These are phyloP conservation scores for Starmera dryadoides DNA, from an alignment of 805 yeast genomes.

Conservation along the genomic window DNA sequence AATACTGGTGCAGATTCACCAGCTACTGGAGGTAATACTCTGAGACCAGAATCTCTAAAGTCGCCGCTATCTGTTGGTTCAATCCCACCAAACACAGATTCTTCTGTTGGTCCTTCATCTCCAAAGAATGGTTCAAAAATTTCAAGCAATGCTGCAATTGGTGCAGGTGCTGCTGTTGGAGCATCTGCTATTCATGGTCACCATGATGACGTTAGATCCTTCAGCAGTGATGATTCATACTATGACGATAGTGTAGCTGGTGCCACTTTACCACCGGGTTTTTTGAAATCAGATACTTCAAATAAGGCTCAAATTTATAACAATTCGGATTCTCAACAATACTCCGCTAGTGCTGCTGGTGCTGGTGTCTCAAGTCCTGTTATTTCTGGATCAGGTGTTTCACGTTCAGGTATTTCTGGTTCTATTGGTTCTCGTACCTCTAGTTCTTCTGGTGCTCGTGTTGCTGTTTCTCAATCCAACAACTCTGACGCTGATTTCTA, in stretches of 20 bases:
- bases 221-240: background rate
- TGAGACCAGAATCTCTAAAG: too few relatives aligned
- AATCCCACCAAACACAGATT: too few relatives aligned
- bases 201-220: background rate
- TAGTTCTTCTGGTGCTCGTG: background rate
- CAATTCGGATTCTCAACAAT: background rate
- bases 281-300: constrained; percentile 1
- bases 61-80: too few relatives aligned
- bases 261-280: constrained; percentile 20
- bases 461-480: background rate
- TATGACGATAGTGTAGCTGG: constrained; percentile 10
- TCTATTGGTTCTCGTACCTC: background rate
- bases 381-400: background rate
- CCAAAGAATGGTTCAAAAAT: too few relatives aligned
- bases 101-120: too few relatives aligned
- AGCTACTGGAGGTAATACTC: too few relatives aligned
- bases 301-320: background rate
- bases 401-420: background rate
- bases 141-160: too few relatives aligned
- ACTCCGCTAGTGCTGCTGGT: background rate
- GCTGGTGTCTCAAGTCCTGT: background rate
- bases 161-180: too few relatives aligned
- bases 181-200: too few relatives aligned
- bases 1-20: too few relatives aligned
- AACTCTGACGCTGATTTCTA: background rate